Base-by-base conservation (phyloP, 345 rosid genomes). In the Turnera subulata region DNA sequence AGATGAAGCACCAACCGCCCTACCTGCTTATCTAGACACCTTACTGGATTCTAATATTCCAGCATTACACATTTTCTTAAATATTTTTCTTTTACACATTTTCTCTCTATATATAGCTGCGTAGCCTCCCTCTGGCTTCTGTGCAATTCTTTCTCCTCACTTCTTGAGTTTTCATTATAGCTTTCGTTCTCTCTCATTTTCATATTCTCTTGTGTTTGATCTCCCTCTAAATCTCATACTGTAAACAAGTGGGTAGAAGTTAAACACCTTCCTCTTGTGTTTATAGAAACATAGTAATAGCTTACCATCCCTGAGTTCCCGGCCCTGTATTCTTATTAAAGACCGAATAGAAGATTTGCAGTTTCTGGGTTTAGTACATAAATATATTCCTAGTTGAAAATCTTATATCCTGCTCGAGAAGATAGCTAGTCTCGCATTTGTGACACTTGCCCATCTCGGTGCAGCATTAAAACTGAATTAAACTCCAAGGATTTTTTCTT, bases 51-150 rank as follows among this genome's bases (percentile, higher is more conserved):
- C 63, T 55, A 6, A n/a, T n/a, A n/a, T 40, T 11, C 11, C 15
- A 22, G 4, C n/a, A n/a, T n/a, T n/a, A n/a, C n/a, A n/a, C n/a
- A n/a, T n/a, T n/a, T n/a, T n/a, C n/a, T n/a, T n/a, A n/a, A n/a
- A n/a, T n/a, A n/a, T n/a, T n/a, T n/a, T n/a, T n/a, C n/a, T n/a
- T n/a, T n/a, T n/a, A n/a, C n/a, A n/a, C n/a, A n/a, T 1, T 7
- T 50, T 59, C 45, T 40, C 24, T 14, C 64, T 68, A 68, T 73
- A 52, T 56, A 64, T 59, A 47, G 17, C 33, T 19, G 45, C 61
- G 13, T 2, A 2, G 16, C 17, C 15, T 51, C 20, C 6, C 46
- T 9, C 17, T 60, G 11, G n/a, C 38, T 42, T 44, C 35, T 6
- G 13, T 42, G 37, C 59, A 49, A 63, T n/a, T 55, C 42, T 53